phyloP scores from a whole-genome alignment of 1,284 basidiomycete genomes.

The Trichosporon sp. region DNA sequence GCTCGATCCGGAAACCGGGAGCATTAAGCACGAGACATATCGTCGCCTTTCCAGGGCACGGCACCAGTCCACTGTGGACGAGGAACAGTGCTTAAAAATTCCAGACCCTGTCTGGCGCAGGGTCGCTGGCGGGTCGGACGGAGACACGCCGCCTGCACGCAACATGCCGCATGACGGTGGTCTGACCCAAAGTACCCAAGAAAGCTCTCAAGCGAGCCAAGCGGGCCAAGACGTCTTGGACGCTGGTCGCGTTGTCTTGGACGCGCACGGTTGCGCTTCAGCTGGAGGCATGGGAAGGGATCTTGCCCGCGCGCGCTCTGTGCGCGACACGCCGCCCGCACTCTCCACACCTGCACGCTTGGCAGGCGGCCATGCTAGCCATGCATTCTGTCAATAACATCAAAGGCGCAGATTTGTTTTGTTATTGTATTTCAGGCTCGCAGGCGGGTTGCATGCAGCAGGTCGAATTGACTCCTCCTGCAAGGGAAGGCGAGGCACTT shows the following conservation, averaged over 20 bases:
- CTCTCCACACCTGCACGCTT: no score
- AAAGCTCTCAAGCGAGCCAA: not conserved
- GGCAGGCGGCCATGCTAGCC: no score
- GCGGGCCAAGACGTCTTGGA: not conserved
- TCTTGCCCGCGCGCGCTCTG: not conserved
- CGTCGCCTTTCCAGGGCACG: not conserved
- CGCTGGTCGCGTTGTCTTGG: not conserved
- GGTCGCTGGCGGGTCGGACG: no score
- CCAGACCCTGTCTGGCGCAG: not conserved
- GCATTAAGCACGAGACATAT: no score
- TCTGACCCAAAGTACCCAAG: no score
- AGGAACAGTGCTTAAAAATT: slow-evolving; percentile 14
- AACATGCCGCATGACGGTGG: no score
- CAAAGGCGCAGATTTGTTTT: not conserved
- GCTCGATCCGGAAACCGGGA: not conserved
- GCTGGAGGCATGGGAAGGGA: no score
- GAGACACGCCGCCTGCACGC: not conserved
- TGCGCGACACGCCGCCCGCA: no score
- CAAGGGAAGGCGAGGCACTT: slow-evolving; percentile 9
- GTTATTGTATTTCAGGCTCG: not conserved
- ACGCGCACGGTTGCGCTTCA: not conserved
- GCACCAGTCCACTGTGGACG: not conserved
- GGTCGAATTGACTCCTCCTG: not conserved
- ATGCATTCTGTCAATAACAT: not conserved
- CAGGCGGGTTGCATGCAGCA: not conserved